phyloP scores from a whole-genome alignment of 208 protist genomes.

The Leishmania gerbilli region DNA sequence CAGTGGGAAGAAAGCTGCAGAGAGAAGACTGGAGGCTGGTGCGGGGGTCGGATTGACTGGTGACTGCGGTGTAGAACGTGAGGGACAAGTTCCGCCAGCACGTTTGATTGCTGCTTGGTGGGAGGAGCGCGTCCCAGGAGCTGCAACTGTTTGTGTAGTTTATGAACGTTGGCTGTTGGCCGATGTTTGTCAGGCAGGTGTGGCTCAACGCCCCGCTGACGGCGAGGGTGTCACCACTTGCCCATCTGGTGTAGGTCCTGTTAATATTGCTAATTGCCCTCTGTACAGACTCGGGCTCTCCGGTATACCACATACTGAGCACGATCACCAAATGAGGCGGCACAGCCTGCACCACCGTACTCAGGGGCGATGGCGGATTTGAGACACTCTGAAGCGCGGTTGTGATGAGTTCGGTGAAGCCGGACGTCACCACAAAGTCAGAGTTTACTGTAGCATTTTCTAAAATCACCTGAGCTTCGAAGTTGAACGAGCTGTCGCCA shows the following conservation, averaged over 20 bases:
- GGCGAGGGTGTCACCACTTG: background rate
- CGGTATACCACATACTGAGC: conserved; percentile 40
- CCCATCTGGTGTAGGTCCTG: conserved; percentile 32
- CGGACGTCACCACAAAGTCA: conserved; percentile 23
- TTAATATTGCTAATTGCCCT: conserved; percentile 22
- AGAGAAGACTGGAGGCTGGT: conserved; percentile 23
- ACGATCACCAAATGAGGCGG: conserved; percentile 45
- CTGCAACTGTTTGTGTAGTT: conserved; percentile 41
- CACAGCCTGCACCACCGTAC: conserved; percentile 14
- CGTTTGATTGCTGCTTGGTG: background rate
- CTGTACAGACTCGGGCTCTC: conserved; percentile 15
- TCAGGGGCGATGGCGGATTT: conserved; percentile 8
- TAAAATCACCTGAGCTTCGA: conserved; percentile 47
- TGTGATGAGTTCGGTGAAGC: conserved; percentile 30
- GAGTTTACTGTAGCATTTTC: conserved; percentile 29
- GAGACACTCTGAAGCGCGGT: conserved; percentile 32
- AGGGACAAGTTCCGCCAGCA: conserved; percentile 33
- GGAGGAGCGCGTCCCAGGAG: conserved; percentile 20
- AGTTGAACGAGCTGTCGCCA: conserved; percentile 32
- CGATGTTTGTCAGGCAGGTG: conserved; percentile 33
- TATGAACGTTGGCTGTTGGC: conserved; percentile 46
- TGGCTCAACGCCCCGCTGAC: conserved; percentile 41
- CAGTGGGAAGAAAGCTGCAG: conserved; percentile 39
- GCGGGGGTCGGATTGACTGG: conserved; percentile 1
- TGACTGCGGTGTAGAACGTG: conserved; percentile 22